phyloP scores from a whole-genome alignment of 1,284 basidiomycete genomes.

The Leucoagaricus sp. region DNA sequence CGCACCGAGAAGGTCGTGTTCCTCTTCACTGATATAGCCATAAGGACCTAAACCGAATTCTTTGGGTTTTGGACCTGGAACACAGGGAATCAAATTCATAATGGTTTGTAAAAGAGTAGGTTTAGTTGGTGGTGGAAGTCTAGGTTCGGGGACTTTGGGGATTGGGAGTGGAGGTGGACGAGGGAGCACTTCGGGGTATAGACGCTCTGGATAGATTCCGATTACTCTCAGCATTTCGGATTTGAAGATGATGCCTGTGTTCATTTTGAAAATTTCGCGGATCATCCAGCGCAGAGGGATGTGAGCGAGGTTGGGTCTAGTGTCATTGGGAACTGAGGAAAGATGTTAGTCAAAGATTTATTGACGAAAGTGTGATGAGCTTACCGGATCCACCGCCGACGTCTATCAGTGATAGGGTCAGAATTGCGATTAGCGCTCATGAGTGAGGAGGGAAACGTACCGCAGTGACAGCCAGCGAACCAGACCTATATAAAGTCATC shows the following conservation, averaged over 20 bases:
- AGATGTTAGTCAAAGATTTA: constrained; percentile 20
- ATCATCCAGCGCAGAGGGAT: constrained; percentile 34
- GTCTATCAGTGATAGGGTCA: constrained; percentile 11
- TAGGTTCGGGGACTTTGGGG: neutral
- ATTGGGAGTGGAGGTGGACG: constrained; percentile 25
- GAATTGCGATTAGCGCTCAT: neutral
- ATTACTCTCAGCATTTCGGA: constrained; percentile 30
- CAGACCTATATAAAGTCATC: neutral
- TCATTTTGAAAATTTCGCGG: constrained; percentile 44
- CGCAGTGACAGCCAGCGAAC: constrained; percentile 3
- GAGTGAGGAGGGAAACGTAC: neutral
- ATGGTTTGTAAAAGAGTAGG: neutral
- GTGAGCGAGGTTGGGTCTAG: constrained; percentile 24
- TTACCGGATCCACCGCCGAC: constrained; percentile 29
- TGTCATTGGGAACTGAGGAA: constrained; percentile 22
- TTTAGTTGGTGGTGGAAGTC: neutral
- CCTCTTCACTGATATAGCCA: constrained; percentile 33
- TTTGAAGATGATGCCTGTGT: constrained; percentile 36
- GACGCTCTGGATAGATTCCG: constrained; percentile 31
- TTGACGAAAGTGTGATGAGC: constrained; percentile 35
- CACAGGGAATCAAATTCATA: too few relatives aligned
- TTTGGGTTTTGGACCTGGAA: too few relatives aligned
- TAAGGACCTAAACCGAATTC: too few relatives aligned
- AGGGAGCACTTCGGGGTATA: constrained; percentile 34
- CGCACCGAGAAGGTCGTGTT: constrained; percentile 44